Percentiles rank a stretch among this genome's conserved stretches.
These are phyloP conservation scores for Tetrahymena thermophila DNA, from an alignment of 73 alveolate genomes.

Conservation along the genomic window DNA sequence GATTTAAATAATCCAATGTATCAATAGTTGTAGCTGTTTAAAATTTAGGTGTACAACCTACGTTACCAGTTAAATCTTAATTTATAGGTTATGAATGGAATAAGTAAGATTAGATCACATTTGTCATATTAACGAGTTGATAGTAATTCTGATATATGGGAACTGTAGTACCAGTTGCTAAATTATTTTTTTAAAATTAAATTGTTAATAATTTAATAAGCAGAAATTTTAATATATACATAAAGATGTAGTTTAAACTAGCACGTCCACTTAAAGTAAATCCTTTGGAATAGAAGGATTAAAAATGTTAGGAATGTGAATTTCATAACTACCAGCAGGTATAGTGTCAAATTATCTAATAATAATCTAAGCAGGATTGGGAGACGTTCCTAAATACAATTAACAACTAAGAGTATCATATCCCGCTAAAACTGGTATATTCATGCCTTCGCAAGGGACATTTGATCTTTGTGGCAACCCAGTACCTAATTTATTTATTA, in stretches of 20 bases:
- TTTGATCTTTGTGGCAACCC: constrained; percentile 23
- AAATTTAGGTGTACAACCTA: neutral
- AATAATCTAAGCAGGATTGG: constrained; percentile 27
- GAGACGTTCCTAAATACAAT: constrained; percentile 21
- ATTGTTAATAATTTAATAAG: neutral
- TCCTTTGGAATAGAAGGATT: constrained; percentile 16
- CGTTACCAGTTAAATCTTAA: neutral
- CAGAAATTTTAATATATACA: neutral
- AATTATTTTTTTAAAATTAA: too few relatives aligned
- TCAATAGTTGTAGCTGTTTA: neutral
- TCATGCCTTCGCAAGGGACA: constrained; percentile 17
- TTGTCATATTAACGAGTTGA: neutral
- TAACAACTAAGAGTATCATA: neutral
- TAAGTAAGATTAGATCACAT: neutral
- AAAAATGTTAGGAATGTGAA: constrained; percentile 22
- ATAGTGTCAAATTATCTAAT: constrained; percentile 19
- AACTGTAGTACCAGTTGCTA: neutral
- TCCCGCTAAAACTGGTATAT: neutral
- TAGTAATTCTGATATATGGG: neutral
- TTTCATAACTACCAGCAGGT: constrained; percentile 8
- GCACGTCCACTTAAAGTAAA: neutral
- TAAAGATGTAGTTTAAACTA: constrained; percentile 7
- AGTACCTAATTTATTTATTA: constrained; percentile 25
- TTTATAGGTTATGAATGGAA: neutral
- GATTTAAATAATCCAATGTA: neutral